These are phyloP conservation scores for Linnemannia zychae DNA, from an alignment of 192 early-diverging fungal species.

Conservation along the genomic window DNA sequence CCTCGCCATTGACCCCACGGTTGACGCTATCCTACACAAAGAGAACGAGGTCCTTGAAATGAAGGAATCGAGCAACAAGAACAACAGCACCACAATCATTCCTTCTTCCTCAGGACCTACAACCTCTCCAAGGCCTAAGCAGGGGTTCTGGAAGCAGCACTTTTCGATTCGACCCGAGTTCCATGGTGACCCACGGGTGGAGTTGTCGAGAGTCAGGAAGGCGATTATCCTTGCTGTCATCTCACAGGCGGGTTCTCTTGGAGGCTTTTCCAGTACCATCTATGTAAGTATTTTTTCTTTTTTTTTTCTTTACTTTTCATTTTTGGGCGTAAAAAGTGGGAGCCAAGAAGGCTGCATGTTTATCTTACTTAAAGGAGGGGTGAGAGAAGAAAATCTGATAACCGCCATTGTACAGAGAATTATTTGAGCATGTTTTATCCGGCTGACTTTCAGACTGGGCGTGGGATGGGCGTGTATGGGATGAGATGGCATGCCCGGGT, in stretches of 20 bases:
- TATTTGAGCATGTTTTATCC: neutral
- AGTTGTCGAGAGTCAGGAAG: conserved; percentile 29
- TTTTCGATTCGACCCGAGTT: conserved; percentile 25
- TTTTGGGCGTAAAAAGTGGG: too few relatives aligned
- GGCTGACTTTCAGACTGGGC: neutral
- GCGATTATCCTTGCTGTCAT: conserved; percentile 38
- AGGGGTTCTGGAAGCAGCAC: conserved; percentile 36
- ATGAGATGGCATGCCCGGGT: neutral
- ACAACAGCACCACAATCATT: neutral
- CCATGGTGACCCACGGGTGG: conserved; percentile 35
- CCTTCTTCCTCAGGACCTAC: neutral
- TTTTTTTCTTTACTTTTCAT: too few relatives aligned
- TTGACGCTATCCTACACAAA: neutral
- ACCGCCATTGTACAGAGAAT: neutral
- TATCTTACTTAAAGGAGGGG: neutral
- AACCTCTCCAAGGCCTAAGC: neutral
- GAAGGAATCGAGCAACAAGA: neutral
- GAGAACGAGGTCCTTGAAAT: neutral
- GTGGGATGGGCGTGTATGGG: neutral
- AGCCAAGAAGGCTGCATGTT: neutral
- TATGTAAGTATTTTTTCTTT: conserved; percentile 30
- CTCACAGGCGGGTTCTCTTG: conserved; percentile 47
- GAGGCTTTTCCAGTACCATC: conserved; percentile 50
- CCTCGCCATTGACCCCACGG: neutral
- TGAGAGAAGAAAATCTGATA: conserved; percentile 6